These are phyloP conservation scores for Fusarium acutatum DNA, from an alignment of 2,329 filamentous ascomycete species.

Conservation along the genomic window DNA sequence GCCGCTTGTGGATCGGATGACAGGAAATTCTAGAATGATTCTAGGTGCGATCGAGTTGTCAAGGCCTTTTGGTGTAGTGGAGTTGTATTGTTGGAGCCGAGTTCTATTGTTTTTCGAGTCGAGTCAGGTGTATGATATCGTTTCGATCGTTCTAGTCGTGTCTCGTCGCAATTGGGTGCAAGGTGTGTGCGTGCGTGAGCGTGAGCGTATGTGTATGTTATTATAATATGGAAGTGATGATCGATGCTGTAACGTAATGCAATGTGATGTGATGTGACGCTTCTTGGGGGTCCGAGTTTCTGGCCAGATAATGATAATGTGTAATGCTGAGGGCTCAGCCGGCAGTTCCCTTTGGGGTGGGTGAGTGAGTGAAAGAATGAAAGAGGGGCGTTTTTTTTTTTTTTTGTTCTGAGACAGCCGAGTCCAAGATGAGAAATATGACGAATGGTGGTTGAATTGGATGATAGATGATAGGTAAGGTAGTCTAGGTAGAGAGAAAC, in stretches of 20 bases:
- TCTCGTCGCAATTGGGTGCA: slow-evolving; percentile 8
- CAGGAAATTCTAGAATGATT: slow-evolving; percentile 23
- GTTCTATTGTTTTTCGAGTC: not conserved
- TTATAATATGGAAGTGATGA: slow-evolving; percentile 9
- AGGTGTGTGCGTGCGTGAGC: not conserved
- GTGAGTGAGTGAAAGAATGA: not conserved
- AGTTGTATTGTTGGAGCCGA: not conserved
- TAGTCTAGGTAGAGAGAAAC: slow-evolving; percentile 24
- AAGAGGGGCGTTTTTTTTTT: slow-evolving; percentile 6
- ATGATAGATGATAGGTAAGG: not conserved
- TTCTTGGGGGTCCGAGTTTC: slow-evolving; percentile 10
- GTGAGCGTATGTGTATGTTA: not conserved
- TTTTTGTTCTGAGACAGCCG: slow-evolving; percentile 25
- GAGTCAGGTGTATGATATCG: slow-evolving; percentile 4
- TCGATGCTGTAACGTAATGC: slow-evolving; percentile 9
- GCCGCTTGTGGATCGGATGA: slow-evolving; percentile 24
- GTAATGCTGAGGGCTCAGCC: not conserved
- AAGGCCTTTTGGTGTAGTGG: not conserved
- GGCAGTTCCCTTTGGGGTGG: slow-evolving; percentile 9
- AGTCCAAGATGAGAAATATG: slow-evolving; percentile 24
- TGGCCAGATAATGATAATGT: slow-evolving; percentile 25
- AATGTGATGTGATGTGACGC: slow-evolving; percentile 16
- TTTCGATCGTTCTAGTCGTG: slow-evolving; percentile 26
- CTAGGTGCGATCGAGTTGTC: slow-evolving; percentile 11
- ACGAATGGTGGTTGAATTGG: slow-evolving; percentile 8